Evolutionary conservation across 2,329 filamentous ascomycete genomes (phyloP).

Genomic region (Rhynchosporium graminicola): DNA sequence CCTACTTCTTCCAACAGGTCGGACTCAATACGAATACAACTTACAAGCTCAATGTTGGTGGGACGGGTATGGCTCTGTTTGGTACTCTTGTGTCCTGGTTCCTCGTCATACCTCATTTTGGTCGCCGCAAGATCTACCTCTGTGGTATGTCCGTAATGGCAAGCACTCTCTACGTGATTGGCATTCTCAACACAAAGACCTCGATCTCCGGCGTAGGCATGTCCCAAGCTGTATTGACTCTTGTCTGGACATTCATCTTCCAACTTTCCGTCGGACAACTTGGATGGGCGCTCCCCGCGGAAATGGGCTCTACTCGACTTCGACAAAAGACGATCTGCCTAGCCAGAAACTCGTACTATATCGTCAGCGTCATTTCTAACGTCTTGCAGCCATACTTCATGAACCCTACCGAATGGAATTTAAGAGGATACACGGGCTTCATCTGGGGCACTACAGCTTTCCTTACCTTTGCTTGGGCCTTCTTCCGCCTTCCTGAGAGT

Average conservation of each 20-base stretch:
- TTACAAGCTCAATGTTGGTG: constrained; percentile 38
- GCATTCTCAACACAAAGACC: constrained; percentile 1
- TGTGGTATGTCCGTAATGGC: constrained; percentile 4
- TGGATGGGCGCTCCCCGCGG: constrained; percentile 6
- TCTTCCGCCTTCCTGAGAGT: constrained; percentile 10
- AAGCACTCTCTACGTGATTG: not conserved
- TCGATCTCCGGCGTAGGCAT: not conserved
- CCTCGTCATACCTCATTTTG: constrained; percentile 5
- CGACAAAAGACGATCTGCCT: constrained; percentile 9
- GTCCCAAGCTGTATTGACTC: constrained; percentile 5
- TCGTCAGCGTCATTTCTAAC: not conserved
- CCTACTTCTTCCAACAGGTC: constrained; percentile 58
- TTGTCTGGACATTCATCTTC: constrained; percentile 11
- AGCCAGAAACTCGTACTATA: constrained; percentile 1
- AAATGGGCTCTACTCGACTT: constrained; percentile 12
- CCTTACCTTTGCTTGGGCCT: not conserved
- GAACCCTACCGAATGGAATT: not conserved
- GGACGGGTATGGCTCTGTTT: not conserved
- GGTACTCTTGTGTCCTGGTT: constrained; percentile 3
- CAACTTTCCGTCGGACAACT: constrained; percentile 12
- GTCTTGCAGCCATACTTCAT: constrained; percentile 35
- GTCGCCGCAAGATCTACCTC: constrained; percentile 12
- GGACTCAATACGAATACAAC: constrained; percentile 48
- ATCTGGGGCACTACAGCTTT: constrained; percentile 9
- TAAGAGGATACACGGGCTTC: not conserved